Evolutionary conservation across 2,329 filamentous ascomycete genomes (phyloP), one percentile per base, ranked within the genome.

Genomic region (Parastagonospora nodorum): DNA sequence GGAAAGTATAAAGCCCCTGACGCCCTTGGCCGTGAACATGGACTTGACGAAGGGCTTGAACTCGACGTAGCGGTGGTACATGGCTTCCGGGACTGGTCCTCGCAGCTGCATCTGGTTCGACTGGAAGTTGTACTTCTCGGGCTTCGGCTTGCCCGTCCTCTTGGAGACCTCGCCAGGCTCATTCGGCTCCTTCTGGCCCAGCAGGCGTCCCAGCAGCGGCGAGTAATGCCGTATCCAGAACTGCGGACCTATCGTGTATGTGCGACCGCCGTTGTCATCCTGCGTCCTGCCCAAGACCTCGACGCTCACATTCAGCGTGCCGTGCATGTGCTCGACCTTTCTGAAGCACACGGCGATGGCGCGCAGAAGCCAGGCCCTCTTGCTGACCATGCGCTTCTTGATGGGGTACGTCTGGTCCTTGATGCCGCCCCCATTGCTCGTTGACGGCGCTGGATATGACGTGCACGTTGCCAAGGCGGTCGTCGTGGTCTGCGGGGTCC

Each of bases 61-160:
- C 71, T 96, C 92, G 50, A 97, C 92, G 67, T 89, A 97, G 60
- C 92, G 88, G 71, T 97, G 92, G 72, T 96, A 96, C 30, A 97
- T 79, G 55, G 86, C 80, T 2, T 84, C 78, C 0, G 93, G 92
- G 0, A 94, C 88, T 0, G 93, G 93, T 0, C 93, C 93, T 39
- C 83, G 80, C 7, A 97, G 82, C 71, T 97, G 93, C 66, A 97
- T 86, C 72, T 97, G 89, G 70, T 91, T 92, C 33, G 93, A 90
- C 80, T 96, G 92, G 75, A 97, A 97, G 73, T 94, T 90, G 69
- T 93, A 93, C 78, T 86, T 87, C 66, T 89, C 82, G 2, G 85
- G 80, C 57, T 80, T 71, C 9, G 61, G 48, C 50, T 67, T 71
- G 39, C 66, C 80, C 50, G 83, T 82, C 33, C 65, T 65, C 27